These are phyloP conservation scores for Knoxdaviesia capensis DNA, from an alignment of 2,329 filamentous ascomycete genomes.

Conservation along the genomic window DNA sequence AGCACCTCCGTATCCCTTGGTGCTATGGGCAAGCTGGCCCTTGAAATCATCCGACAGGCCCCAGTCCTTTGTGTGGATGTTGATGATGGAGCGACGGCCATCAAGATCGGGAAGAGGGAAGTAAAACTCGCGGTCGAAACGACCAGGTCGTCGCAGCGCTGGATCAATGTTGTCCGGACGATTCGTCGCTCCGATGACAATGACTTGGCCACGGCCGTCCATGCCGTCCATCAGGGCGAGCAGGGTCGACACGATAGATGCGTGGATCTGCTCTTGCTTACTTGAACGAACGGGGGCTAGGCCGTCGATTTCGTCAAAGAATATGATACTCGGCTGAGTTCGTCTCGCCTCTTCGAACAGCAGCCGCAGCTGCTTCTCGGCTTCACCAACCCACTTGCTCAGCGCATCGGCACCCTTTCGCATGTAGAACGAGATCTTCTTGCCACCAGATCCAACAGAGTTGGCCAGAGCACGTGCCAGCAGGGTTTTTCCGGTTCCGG, in stretches of 20 bases:
- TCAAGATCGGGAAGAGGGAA: conserved; percentile 76
- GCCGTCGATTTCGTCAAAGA: conserved; percentile 89
- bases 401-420: conserved; percentile 93
- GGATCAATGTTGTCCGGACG: conserved; percentile 92
- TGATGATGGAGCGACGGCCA: conserved; percentile 66
- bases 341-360: conserved; percentile 91
- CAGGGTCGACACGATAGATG: conserved; percentile 90
- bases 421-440: conserved; percentile 98
- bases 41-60: conserved; percentile 66
- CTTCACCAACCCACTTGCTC: conserved; percentile 98
- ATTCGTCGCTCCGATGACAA: conserved; percentile 97
- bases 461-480: conserved; percentile 83
- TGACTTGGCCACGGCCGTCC: conserved; percentile 95
- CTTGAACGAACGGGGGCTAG: conserved; percentile 89
- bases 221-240: conserved; percentile 92
- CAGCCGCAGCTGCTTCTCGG: conserved; percentile 80
- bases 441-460: conserved; percentile 69
- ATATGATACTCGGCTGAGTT: conserved; percentile 96
- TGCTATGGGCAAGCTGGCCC: conserved; percentile 62
- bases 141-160: conserved; percentile 77
- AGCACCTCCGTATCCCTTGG: conserved; percentile 92
- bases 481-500: conserved; percentile 95
- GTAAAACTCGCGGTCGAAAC: conserved; percentile 96
- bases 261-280: conserved; percentile 97
- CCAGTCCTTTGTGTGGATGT: conserved; percentile 94